phyloP scores from a whole-genome alignment of 768 basidiomycete species.

The Butyriboletus loyo region DNA sequence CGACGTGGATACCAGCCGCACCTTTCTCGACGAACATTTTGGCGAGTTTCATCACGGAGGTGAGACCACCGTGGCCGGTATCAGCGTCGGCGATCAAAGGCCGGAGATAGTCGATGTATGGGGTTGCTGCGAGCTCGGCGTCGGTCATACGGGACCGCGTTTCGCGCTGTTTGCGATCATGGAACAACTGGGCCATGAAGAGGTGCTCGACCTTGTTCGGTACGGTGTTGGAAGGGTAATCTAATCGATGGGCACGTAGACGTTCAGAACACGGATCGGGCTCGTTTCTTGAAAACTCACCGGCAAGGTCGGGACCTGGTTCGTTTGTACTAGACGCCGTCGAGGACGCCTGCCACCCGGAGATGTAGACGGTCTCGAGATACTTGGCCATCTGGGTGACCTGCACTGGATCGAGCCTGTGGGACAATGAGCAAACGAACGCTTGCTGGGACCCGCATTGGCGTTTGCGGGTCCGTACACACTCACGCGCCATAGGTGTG shows the following conservation, averaged over 20 bases:
- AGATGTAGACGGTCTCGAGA: conserved; percentile 98
- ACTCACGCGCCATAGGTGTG: conserved; percentile 98
- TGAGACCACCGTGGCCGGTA: conserved; percentile 96
- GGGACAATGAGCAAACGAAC: neutral
- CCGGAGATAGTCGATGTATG: conserved; percentile 83
- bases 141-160: conserved; percentile 68
- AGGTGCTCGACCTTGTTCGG: conserved; percentile 98
- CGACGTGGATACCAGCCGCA: conserved; percentile 96
- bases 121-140: conserved; percentile 65
- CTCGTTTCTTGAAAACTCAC: conserved; percentile 37
- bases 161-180: conserved; percentile 95
- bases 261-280: neutral
- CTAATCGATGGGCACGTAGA: conserved; percentile 35
- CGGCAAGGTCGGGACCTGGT: conserved; percentile 97
- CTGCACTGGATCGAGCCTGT: conserved; percentile 96
- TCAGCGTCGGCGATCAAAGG: conserved; percentile 97
- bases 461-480: neutral
- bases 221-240: conserved; percentile 98
- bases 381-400: conserved; percentile 99
- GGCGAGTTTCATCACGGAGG: conserved; percentile 97
- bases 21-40: conserved; percentile 99
- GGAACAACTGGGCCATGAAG: conserved; percentile 98
- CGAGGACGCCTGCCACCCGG: conserved; percentile 92
- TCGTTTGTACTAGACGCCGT: conserved; percentile 94
- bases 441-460: neutral